Evolutionary conservation across 2,329 filamentous ascomycete genomes (phyloP).

Genomic region (Penicillium sp.): DNA sequence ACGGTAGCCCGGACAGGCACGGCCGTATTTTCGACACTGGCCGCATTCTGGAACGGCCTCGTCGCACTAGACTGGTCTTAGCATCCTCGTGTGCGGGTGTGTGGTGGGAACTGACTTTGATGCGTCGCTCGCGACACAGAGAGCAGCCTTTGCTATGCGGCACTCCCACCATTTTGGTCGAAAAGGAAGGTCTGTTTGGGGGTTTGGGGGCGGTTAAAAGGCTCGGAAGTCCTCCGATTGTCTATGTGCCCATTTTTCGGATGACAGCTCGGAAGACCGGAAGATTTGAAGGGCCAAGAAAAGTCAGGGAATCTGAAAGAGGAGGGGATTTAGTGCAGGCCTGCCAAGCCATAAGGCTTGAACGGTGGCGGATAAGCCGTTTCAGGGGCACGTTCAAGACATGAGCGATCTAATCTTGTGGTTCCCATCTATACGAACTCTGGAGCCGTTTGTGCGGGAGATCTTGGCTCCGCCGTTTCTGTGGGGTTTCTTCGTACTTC

Average conservation of each 20-base stretch:
- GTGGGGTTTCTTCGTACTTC: no score
- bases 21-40: constrained; percentile 41
- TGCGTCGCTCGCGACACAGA: constrained; percentile 42
- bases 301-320: neutral
- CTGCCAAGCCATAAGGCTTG: neutral
- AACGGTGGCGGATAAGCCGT: neutral
- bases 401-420: neutral
- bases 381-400: neutral
- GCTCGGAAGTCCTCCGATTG: neutral
- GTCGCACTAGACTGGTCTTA: constrained; percentile 43
- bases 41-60: constrained; percentile 44
- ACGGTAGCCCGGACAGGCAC: constrained; percentile 38
- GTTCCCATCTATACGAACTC: neutral
- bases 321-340: neutral
- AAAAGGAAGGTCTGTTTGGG: neutral
- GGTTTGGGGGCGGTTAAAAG: neutral
- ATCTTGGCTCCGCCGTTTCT: no score
- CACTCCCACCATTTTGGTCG: constrained; percentile 41
- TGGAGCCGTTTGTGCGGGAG: neutral
- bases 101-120: constrained; percentile 33
- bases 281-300: neutral
- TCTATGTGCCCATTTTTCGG: constrained; percentile 2
- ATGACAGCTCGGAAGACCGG: neutral
- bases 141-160: constrained; percentile 46
- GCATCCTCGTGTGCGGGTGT: neutral